Base-by-base conservation (phyloP, 2,329 filamentous ascomycete genomes). In the Colletotrichum ledebouriae region DNA sequence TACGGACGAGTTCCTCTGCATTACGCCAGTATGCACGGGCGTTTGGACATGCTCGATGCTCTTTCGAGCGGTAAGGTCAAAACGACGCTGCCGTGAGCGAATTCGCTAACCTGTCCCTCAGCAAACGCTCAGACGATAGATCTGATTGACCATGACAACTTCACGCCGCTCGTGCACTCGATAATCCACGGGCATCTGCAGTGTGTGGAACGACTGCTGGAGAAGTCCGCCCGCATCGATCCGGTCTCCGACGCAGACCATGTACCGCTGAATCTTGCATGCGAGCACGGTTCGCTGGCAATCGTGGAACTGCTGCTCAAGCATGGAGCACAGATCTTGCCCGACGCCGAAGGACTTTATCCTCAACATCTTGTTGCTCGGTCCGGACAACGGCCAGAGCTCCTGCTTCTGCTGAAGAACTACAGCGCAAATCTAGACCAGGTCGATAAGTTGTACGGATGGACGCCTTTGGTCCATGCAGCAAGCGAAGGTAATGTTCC, bases 351-450 rank as follows among this genome's bases (percentile, higher is more conserved):
- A 82, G 96, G 96, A 1, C 84, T 99, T 11, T 99, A 93, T 76
- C 96, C 96, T n/a, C 96, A 98, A 77, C 96, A 99, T 80, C 87
- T 98, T 39, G 95, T 98, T 20, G 95, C 96, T 25, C 88, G 96
- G 63, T 96, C 95, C 34, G 94, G 94, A 3, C 90, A 94, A 75
- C 92, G 90, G 0, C 92, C 94, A 1, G 86, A 93, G 62, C 86
- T 98, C 33, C 84, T 98, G 11, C 82, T 94, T 13, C 84, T 98
- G 44, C 84, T 99, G 12, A 92, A 94, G 77, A 86, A 92, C 58
- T 94, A 96, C 75, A 94, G 94, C 1, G 95, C 94, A 22, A 91
- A 99, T 76, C 85, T 99, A 49, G 89, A 99, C 75, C 94, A 98
- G 77, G 86, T 93, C 37, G 96, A 99, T 79, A 98, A 97, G 80